Base-by-base conservation (phyloP, 257 asterid species). In the Gardenia jasminoides region DNA sequence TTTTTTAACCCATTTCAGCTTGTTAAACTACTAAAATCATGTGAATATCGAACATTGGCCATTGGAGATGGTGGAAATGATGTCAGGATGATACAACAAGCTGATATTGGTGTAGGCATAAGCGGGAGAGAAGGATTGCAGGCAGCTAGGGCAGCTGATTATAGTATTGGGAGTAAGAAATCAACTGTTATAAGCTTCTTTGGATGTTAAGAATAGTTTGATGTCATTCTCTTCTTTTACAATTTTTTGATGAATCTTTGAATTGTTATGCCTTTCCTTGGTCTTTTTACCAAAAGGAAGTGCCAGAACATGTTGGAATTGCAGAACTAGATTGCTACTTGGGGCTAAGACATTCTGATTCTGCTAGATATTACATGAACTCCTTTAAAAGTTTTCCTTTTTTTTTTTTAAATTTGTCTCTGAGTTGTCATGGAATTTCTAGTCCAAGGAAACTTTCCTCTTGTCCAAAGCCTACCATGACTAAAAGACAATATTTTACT, bases 81-180 rank as follows among this genome's bases (percentile, higher is more conserved):
- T 86, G 99, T 96, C 83, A 89, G 98, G 85, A 96, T 96, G 99
- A 96, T 96, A 80, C 99, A 96, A 80, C 99, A 96, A 90, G 99
- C 99, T 82, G 97, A 96, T 80, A 92, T 96, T 82, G 99, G 99
- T 75, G 98, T 96, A 81, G 99, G 99, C 86, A 96, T 96, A 87
- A 96, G 99, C 81, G 99, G 99, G 80, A 90, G 97, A 87, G 99
- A 96, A 91, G 99, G 99, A 81, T 84, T 96, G 85, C 99, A 96
- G 87, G 99, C 99, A 30, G 97, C 99, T 80, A 90, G 99, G 85
- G 99, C 99, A 82, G 99, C 99, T 85, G 99, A 96, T 86, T 96
- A 96, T 87, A 96, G 98, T 88, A 93, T 96, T 84, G 99, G 98
- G 84, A 93, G 99, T 96, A 86, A 87, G 98, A 81, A 78, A 47